Evolutionary conservation across 148 eudicot species (phyloP), one percentile per base, ranked within the genome.

Genomic region (Selenicereus undatus): DNA sequence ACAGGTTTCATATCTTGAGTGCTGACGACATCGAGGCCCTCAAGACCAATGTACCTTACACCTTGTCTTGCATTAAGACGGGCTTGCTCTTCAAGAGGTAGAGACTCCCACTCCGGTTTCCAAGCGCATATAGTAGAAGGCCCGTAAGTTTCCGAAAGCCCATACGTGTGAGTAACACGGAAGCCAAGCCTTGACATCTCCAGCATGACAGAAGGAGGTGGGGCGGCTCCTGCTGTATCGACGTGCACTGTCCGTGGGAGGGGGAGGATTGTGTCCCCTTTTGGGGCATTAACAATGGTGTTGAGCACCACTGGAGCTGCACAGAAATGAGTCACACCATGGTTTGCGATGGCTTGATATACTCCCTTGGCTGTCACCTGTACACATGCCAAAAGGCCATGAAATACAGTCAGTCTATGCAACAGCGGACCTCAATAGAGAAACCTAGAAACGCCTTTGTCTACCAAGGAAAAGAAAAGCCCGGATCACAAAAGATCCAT

Each of bases 281-380:
- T 86, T n/a, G 92, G 86, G 12, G 97, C 97, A 69, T 95, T 89
- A 60, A 90, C 90, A 4, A 95, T 83, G 73, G 93, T 84, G 86
- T 95, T 95, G 83, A 95, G 98, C 60, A 95, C 98, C 24, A 95
- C 93, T 8, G 98, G 98, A 75, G 98, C 98, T 12, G 97, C 98
- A 79, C 98, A 93, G 81, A 95, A 95, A 85, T 93, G 94, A 39
- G 98, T 91, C 75, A 92, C 98, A 22, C 92, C 90, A 26, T 90
- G 78, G 14, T 91, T 81, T 54, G 93, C 93, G 81, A 95, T 93
- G 54, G 97, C 93, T 71, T 88, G 90, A 86, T 92, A 95, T 48
- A 95, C 87, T 71, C 81, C 93, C 82, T 91, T 95, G 0, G 97
- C 92, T n/a, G 94, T 82, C 66, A 95, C 97, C 98, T 95, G 81